A percentile compares a stretch with the other conserved stretches of the same genome.
Conservation (phyloP, 108 stramenopile genomes). For the Nannochloropsis gaditana region DNA sequence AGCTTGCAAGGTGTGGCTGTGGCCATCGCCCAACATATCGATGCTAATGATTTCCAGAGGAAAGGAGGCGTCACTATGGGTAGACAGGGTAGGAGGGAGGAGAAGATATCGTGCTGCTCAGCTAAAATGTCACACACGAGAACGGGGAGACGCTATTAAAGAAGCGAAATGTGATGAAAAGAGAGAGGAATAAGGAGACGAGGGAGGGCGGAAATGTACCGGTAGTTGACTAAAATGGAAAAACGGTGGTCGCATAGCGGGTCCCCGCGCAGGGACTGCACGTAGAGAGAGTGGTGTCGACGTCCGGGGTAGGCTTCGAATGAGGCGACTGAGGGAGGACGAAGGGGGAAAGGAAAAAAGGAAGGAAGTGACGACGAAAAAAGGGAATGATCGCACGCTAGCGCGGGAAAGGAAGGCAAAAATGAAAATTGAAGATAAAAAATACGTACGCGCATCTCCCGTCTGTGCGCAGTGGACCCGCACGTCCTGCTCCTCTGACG, state of each 20-base stretch:
- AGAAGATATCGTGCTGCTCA: background rate
- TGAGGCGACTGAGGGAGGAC: background rate
- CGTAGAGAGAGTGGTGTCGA: constrained; percentile 43
- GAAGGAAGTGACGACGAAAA: background rate
- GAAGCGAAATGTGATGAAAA: background rate
- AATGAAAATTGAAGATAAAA: background rate
- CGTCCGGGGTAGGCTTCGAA: constrained; percentile 27
- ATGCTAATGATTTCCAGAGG: constrained; percentile 41
- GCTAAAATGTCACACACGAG: background rate
- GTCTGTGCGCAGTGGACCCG: constrained; percentile 44
- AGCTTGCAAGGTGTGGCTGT: background rate
- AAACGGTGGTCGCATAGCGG: constrained; percentile 39
- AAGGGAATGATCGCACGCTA: background rate
- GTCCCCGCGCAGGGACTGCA: constrained; percentile 47
- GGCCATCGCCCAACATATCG: constrained; percentile 23
- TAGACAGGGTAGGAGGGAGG: background rate
- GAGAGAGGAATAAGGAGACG: background rate
- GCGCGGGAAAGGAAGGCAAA: too few species aligned
- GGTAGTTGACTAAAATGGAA: constrained; percentile 44
- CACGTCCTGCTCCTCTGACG: constrained; percentile 40
- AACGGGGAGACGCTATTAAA: background rate
- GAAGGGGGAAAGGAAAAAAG: background rate
- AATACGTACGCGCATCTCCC: background rate
- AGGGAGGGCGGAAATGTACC: background rate
- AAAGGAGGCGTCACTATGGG: constrained; percentile 27